A percentile compares a stretch with the other conserved stretches of the same genome.
Conservation (phyloP, 805 yeast genomes). For the Candida verbasci region DNA sequence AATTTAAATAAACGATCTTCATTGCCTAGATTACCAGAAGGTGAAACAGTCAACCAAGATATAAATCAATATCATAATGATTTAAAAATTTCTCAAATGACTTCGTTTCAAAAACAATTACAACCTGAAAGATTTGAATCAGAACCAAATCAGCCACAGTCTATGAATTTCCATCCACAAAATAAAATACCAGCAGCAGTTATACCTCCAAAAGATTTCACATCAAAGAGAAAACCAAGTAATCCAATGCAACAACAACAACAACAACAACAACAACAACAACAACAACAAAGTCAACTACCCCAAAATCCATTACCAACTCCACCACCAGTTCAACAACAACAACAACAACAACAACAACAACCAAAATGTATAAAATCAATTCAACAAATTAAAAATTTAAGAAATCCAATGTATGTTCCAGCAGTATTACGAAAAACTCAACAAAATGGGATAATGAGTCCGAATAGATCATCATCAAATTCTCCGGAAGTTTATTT, state of each 20-base stretch:
- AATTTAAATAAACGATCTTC: constrained; percentile 4
- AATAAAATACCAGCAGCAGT: constrained; percentile 20
- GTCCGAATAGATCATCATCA: constrained; percentile 9
- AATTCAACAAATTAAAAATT: constrained; percentile 70
- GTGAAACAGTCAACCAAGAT: constrained; percentile 1
- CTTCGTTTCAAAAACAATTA: constrained; percentile 6
- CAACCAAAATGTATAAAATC: constrained; percentile 17
- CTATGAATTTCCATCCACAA: too few species aligned
- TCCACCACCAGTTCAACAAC: constrained; percentile 5
- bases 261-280: constrained; percentile 1
- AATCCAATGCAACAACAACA: constrained; percentile 3
- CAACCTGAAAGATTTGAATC: constrained; percentile 7
- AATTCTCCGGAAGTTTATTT: constrained; percentile 8
- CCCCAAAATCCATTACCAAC: constrained; percentile 3
- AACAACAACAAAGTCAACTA: constrained; percentile 1
- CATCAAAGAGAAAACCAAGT: constrained; percentile 8
- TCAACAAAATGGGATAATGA: constrained; percentile 7
- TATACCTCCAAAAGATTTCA: constrained; percentile 15
- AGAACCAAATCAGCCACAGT: constrained; percentile 3
- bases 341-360: constrained; percentile 1
- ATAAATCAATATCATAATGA: constrained; percentile 14
- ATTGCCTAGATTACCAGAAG: constrained; percentile 11
- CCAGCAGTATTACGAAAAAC: constrained; percentile 78
- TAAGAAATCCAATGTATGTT: constrained; percentile 79
- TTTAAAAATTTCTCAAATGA: constrained; percentile 12